Evolutionary conservation across 2,329 filamentous ascomycete genomes (phyloP).

Genomic region (Colletotrichum sp.): DNA sequence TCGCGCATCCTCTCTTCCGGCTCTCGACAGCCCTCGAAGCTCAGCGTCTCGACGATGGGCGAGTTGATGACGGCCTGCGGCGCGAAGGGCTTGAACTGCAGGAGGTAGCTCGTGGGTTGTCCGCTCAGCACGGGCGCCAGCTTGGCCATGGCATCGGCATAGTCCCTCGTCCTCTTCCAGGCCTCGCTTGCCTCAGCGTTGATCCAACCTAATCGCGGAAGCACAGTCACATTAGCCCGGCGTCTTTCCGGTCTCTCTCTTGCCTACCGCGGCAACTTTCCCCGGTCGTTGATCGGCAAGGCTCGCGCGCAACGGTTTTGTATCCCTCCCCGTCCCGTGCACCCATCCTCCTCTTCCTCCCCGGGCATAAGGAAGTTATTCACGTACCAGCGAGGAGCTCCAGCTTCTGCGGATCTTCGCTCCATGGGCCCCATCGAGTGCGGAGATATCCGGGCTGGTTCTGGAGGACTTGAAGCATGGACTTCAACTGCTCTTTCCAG

Average conservation of each 20-base stretch:
- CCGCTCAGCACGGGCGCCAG: slow-evolving; percentile 26
- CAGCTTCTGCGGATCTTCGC: slow-evolving; percentile 29
- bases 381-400: slow-evolving; percentile 30
- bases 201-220: slow-evolving; percentile 25
- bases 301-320: background rate
- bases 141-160: slow-evolving; percentile 19
- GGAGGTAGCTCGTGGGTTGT: slow-evolving; percentile 24
- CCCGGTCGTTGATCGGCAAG: background rate
- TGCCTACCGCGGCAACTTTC: background rate
- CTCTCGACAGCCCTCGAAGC: slow-evolving; percentile 45
- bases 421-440: slow-evolving; percentile 31
- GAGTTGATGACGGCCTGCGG: slow-evolving; percentile 32
- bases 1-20: slow-evolving; percentile 36
- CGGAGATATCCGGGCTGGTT: slow-evolving; percentile 30
- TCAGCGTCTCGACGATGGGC: slow-evolving; percentile 39
- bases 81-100: slow-evolving; percentile 30
- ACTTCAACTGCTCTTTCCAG: slow-evolving; percentile 32
- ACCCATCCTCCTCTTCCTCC: too few relatives aligned
- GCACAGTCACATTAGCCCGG: background rate
- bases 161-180: slow-evolving; percentile 24
- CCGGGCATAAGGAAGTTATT: background rate
- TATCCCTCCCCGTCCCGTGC: background rate
- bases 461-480: slow-evolving; percentile 30
- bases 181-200: slow-evolving; percentile 22
- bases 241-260: background rate